Conservation (phyloP, 352 stramenopile species). For the Phytophthora constricta region DNA sequence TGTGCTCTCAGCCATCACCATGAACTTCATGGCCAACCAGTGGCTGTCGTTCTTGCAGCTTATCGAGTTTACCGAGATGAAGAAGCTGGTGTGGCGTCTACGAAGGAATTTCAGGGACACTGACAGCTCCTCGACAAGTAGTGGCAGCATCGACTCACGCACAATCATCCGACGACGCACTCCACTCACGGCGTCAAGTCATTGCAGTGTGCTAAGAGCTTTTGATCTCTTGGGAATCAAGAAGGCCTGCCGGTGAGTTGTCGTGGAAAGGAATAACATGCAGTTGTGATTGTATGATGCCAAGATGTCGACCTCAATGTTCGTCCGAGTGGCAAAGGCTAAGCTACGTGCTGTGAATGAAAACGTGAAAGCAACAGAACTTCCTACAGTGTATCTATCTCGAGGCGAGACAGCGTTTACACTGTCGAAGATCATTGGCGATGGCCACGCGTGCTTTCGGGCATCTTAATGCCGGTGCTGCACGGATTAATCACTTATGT, state of each 20-base stretch:
- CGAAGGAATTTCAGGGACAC: conserved; percentile 29
- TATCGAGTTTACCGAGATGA: conserved; percentile 34
- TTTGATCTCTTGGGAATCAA: conserved; percentile 16
- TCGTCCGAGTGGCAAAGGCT: no score
- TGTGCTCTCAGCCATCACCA: conserved; percentile 31
- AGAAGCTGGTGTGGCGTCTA: conserved; percentile 38
- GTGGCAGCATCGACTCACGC: conserved; percentile 17
- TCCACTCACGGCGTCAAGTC: conserved; percentile 2
- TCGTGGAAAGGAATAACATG: not conserved
- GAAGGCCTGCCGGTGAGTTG: conserved; percentile 25
- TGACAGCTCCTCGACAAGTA: conserved; percentile 8
- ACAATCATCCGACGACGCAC: not conserved
- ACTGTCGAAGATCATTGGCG: not conserved
- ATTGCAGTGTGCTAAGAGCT: conserved; percentile 39
- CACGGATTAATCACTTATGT: not conserved
- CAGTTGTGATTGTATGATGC: conserved; percentile 20
- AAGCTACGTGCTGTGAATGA: not conserved
- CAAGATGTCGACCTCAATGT: not conserved
- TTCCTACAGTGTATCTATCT: not conserved
- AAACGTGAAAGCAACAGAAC: not conserved
- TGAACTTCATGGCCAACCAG: conserved; percentile 39
- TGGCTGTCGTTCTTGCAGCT: conserved; percentile 37
- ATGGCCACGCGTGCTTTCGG: not conserved
- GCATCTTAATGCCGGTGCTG: not conserved
- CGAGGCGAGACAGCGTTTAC: not conserved